Evolutionary conservation across 805 yeast species (phyloP).

Genomic region (Diddensiella transvaalensis): DNA sequence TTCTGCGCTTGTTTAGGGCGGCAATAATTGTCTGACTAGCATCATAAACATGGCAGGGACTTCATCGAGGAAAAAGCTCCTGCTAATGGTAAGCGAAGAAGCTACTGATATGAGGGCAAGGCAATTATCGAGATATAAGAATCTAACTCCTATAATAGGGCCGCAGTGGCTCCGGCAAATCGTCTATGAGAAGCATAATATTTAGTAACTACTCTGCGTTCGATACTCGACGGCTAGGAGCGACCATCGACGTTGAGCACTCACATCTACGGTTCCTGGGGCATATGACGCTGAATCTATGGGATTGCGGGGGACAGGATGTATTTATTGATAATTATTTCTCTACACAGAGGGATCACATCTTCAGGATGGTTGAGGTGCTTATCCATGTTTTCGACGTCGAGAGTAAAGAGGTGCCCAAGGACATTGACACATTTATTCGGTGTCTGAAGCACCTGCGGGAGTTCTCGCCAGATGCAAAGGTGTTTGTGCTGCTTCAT

Average conservation of each 20-base stretch:
- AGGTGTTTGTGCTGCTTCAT: conserved; percentile 85
- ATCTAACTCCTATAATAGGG: conserved; percentile 46
- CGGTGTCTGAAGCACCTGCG: conserved; percentile 77
- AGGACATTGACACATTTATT: conserved; percentile 88
- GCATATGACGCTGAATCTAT: conserved; percentile 87
- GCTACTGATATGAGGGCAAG: too few relatives aligned
- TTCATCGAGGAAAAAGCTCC: conserved; percentile 45
- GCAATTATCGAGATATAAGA: not conserved
- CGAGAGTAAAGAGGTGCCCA: conserved; percentile 83
- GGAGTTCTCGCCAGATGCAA: conserved; percentile 84
- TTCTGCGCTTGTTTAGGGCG: too few relatives aligned
- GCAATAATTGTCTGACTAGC: too few relatives aligned
- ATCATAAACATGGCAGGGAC: conserved; percentile 28
- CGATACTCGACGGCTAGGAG: conserved; percentile 92
- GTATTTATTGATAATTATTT: conserved; percentile 93
- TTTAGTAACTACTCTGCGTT: conserved; percentile 95
- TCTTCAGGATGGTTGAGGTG: conserved; percentile 93
- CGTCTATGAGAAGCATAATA: conserved; percentile 95
- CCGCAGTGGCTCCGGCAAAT: conserved; percentile 95
- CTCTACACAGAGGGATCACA: conserved; percentile 83
- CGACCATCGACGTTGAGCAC: conserved; percentile 98
- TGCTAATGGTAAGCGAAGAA: conserved; percentile 53
- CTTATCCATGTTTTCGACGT: conserved; percentile 95
- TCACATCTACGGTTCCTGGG: conserved; percentile 90
- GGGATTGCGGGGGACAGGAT: conserved; percentile 98